Evolutionary conservation across 306 rosid genomes (phyloP), one percentile per base, ranked within the genome.

Genomic region (Sphenostylis stenocarpa): DNA sequence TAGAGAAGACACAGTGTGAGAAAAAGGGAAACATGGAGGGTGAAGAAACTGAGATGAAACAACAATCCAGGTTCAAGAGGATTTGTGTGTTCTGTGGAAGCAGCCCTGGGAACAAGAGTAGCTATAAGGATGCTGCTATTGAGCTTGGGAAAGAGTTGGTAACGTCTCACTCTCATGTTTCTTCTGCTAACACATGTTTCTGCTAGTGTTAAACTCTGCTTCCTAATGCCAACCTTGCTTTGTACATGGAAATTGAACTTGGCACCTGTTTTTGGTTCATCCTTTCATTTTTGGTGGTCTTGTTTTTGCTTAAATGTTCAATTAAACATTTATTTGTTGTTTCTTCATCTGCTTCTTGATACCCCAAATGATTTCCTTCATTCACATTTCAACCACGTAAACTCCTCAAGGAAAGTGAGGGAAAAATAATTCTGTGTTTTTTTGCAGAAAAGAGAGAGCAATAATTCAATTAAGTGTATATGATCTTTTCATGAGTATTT

Each of bases 81-180:
- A 83, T 95, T 80, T 92, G 98, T 84, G 98, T 95, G 7, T 95
- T 95, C 80, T 95, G 98, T 83, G 98, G 97, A 3, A 95, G 98
- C 56, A 92, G 98, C 72, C 90, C 91, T 0, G 97, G 98, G 48
- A 95, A 95, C 70, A 95, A 95, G 76, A 87, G 72, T 73, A 89
- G 80, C 67, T 95, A 95, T 70, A 87, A 85, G 65, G 98, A 95
- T 45, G 95, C 98, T 82, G 97, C 98, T 80, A 88, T 92, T 84
- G 96, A 92, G 76, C 98, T 95, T 58, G 98, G 90, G 58, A 83
- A 73, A 64, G 97, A 90, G 81, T 80, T 94, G 91, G 98, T 94
- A 91, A 81, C 84, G 77, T 70, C 49, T 33, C 70, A 71, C 15
- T 67, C 58, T 39, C 36, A 15, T 76, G 43, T 45, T 6, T 43